phyloP scores from a whole-genome alignment of 306 rosid species.

The Pterocarpus macrocarpus region DNA sequence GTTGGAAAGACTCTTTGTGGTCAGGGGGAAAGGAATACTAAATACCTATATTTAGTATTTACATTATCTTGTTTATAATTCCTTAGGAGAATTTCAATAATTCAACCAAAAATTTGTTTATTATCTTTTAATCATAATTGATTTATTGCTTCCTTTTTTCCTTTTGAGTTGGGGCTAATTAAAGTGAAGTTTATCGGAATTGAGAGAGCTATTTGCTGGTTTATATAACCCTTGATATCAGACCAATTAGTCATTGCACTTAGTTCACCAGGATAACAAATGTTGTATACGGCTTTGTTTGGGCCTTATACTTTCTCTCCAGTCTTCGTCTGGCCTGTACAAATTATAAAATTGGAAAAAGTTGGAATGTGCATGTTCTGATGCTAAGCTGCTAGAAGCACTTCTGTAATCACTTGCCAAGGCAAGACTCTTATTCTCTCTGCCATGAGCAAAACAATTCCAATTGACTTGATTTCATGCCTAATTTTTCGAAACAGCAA shows the following conservation, averaged over 20 bases:
- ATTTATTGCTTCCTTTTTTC: background rate
- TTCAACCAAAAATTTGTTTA: background rate
- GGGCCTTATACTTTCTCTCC: background rate
- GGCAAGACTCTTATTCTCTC: slow-evolving; percentile 1
- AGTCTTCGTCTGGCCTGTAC: slow-evolving; percentile 5
- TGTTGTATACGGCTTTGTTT: background rate
- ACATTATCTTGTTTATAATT: background rate
- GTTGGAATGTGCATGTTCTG: background rate
- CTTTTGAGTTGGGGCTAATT: background rate
- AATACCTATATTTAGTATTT: background rate
- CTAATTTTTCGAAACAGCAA: background rate
- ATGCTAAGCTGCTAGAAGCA: background rate
- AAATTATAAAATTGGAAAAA: slow-evolving; percentile 6
- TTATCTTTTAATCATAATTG: background rate
- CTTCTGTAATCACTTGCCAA: background rate
- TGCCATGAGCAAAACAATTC: background rate
- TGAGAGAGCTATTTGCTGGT: background rate
- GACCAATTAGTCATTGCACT: background rate
- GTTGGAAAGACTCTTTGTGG: too few relatives aligned
- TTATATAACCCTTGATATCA: background rate
- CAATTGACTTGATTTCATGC: background rate
- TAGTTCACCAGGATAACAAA: background rate
- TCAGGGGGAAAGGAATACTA: too few relatives aligned
- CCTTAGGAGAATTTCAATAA: background rate
- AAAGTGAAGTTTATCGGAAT: background rate